Percentiles rank a stretch among this genome's conserved stretches.
Conservation (phyloP, 2,329 filamentous ascomycete species). For the Colletotrichum gigasporum region DNA sequence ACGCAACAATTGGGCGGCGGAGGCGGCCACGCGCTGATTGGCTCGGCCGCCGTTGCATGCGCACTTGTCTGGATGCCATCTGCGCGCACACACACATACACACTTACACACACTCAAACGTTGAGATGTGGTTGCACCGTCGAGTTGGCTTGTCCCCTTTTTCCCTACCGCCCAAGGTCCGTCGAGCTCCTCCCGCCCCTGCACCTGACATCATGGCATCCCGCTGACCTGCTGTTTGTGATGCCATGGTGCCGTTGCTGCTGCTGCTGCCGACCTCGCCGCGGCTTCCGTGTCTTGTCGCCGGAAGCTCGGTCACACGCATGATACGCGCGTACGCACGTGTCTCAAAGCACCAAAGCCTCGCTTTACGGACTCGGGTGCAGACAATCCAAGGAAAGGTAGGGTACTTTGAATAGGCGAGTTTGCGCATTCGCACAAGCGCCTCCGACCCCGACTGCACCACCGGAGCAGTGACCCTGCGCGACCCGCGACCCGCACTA, state of each 20-base stretch:
- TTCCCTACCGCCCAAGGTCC: no score
- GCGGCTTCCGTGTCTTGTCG: no score
- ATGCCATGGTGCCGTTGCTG: no score
- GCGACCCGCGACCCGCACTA: constrained; percentile 4
- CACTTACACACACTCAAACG: neutral
- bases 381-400: no score
- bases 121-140: neutral
- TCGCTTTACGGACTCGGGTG: no score
- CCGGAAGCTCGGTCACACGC: no score
- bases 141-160: no score
- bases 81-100: neutral
- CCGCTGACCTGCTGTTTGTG: neutral
- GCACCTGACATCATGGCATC: neutral
- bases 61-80: no score
- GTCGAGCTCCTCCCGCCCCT: neutral
- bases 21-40: neutral
- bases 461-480: neutral
- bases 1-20: neutral
- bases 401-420: no score
- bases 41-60: neutral
- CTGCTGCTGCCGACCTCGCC: no score
- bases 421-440: neutral
- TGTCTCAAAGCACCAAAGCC: no score
- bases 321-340: neutral
- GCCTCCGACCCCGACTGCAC: neutral